A percentile compares a stretch with the other conserved stretches of the same genome.
Conservation (phyloP, 768 basidiomycete genomes). For the Holtermannia corniformis region DNA sequence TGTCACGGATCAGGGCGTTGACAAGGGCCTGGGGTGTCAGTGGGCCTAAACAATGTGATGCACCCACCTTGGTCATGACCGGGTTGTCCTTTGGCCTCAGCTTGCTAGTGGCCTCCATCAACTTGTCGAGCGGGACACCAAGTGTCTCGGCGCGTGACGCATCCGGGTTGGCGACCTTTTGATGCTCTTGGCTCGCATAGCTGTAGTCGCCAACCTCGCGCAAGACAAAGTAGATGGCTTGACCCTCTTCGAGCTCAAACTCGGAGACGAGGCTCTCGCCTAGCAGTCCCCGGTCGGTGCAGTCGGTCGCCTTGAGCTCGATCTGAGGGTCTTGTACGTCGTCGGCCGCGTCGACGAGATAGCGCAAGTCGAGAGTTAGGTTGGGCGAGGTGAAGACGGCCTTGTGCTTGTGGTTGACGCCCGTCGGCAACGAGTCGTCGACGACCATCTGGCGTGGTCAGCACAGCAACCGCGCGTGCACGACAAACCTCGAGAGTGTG, state of each 20-base stretch:
- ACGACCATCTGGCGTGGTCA: conserved; percentile 32
- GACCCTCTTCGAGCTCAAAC: conserved; percentile 67
- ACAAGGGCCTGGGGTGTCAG: conserved; percentile 17
- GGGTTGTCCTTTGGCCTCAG: conserved; percentile 59
- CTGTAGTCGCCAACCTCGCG: conserved; percentile 52
- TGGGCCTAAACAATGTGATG: not conserved
- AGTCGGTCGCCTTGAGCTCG: conserved; percentile 54
- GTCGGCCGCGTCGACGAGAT: conserved; percentile 53
- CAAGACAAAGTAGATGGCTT: conserved; percentile 80
- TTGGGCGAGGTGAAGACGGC: conserved; percentile 38
- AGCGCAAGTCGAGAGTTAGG: conserved; percentile 58
- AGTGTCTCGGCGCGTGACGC: conserved; percentile 44
- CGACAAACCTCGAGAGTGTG: conserved; percentile 53
- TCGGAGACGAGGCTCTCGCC: conserved; percentile 56
- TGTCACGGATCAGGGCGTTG: conserved; percentile 46
- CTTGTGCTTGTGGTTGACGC: conserved; percentile 46
- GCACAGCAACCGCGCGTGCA: not conserved
- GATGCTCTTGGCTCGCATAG: conserved; percentile 26
- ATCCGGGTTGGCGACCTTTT: conserved; percentile 41
- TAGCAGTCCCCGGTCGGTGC: conserved; percentile 55
- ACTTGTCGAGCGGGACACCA: conserved; percentile 48
- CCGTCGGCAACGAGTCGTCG: conserved; percentile 39
- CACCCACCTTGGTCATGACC: conserved; percentile 52
- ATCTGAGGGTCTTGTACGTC: conserved; percentile 50
- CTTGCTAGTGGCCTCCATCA: conserved; percentile 47